A percentile compares a stretch with the other conserved stretches of the same genome.
Conservation (phyloP, 2,329 filamentous ascomycete species). For the Parafenestella ontariensis region DNA sequence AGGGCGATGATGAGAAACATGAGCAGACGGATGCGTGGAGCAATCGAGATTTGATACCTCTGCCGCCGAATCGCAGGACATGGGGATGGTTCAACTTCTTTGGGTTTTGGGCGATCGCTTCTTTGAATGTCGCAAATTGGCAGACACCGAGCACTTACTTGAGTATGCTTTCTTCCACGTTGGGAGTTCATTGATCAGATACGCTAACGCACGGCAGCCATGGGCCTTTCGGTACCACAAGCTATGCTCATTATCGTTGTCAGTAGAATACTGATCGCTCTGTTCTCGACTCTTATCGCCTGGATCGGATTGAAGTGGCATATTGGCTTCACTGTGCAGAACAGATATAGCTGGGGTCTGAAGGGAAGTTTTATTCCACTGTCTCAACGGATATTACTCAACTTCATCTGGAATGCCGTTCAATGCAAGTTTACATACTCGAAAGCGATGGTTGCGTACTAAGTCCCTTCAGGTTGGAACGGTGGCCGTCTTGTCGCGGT, state of each 20-base stretch:
- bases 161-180: conserved; percentile 24
- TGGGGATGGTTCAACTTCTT: conserved; percentile 55
- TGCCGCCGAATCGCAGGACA: conserved; percentile 49
- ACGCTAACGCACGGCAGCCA: conserved; percentile 33
- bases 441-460: background rate
- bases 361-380: conserved; percentile 58
- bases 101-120: conserved; percentile 51
- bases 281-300: conserved; percentile 55
- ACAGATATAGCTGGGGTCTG: conserved; percentile 59
- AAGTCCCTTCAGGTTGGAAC: conserved; percentile 38
- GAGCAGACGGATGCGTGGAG: conserved; percentile 56
- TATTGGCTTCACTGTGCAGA: conserved; percentile 59
- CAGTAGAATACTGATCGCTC: conserved; percentile 51
- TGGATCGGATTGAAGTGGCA: conserved; percentile 60
- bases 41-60: conserved; percentile 49
- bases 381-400: conserved; percentile 56
- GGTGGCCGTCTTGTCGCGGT: conserved; percentile 44
- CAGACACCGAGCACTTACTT: conserved; percentile 58
- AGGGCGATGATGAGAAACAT: conserved; percentile 51
- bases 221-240: conserved; percentile 58
- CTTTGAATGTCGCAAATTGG: conserved; percentile 55
- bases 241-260: conserved; percentile 58
- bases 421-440: conserved; percentile 50
- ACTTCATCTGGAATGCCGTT: conserved; percentile 60
- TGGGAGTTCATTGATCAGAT: background rate